Evolutionary conservation across 164 flowering plant species (phyloP).

Genomic region (Vitis rotundifolia): DNA sequence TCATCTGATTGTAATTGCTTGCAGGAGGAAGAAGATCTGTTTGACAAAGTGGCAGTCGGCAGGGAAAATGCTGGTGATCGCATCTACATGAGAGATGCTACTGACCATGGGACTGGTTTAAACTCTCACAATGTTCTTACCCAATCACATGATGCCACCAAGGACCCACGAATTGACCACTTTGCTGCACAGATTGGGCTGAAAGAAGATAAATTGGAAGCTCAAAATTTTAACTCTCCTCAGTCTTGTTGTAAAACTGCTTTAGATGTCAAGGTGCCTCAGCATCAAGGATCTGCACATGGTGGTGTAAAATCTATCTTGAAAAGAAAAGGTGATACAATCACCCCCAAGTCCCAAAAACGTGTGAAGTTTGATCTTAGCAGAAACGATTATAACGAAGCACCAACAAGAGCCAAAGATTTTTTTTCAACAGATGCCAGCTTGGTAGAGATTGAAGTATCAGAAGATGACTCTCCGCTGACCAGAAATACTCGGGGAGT

Average conservation of each 20-base stretch:
- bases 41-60: constrained; percentile 15
- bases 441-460: neutral
- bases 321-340: constrained; percentile 9
- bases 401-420: neutral
- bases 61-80: constrained; percentile 9
- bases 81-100: constrained; percentile 10
- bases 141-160: neutral
- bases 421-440: neutral
- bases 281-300: neutral
- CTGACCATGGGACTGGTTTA: neutral
- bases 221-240: neutral
- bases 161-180: constrained; percentile 13
- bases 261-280: neutral
- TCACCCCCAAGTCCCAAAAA: constrained; percentile 1
- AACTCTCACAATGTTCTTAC: neutral
- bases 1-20: neutral
- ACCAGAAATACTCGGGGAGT: neutral
- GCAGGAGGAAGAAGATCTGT: constrained; percentile 18
- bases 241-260: neutral
- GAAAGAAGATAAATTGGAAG: constrained; percentile 9
- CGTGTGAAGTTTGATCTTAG: constrained; percentile 18
- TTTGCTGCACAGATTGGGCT: constrained; percentile 8
- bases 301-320: constrained; percentile 10
- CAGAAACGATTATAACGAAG: neutral
- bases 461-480: neutral